Evolutionary conservation across 352 stramenopile species (phyloP), one percentile per base, ranked within the genome.

Genomic region (Globisporangium echinulatum): DNA sequence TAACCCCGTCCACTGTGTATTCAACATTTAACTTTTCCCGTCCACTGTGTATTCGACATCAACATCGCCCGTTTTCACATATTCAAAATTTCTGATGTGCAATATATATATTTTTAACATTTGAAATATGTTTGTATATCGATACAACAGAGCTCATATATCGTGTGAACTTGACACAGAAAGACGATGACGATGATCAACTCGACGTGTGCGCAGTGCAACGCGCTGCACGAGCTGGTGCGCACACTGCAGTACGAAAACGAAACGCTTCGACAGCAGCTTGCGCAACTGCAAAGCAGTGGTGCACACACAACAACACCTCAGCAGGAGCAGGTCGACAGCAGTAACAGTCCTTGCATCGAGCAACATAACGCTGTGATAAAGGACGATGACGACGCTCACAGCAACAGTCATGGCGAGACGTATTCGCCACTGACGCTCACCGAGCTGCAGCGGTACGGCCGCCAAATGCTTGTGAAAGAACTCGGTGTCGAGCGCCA

Each of bases 381-480:
- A 33, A 33, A 33, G 25, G 25, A 33, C 25, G 25, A 33, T 37
- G 36, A 4, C 51, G 44, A 17, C 58, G 36, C 7, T 49, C n/a
- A 33, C 25, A 33, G 25, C 25, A 33, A 1, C 25, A 33, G 25
- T 33, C 25, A 33, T 33, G 25, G 25, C 7, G 14, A 55, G 11
- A 39, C 56, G 50, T 85, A 61, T 36, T 85, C 79, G n/a, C 53
- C 63, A 2, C 75, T 88, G 53, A 76, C 76, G 8, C 74, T 62
- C 5, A 8, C 62, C 11, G 76, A 92, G 40, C 58, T 92, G 46
- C 66, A 92, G 62, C 82, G 96, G 42, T 99, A 98, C 74, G 95
- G 90, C 5, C 80, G 97, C 13, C 96, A 99, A 68, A 92, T 99
- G 68, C 83, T 98, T 19, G 82, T 99, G 5, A 70, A 84, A 52